These are phyloP conservation scores for Monsonia emarginata DNA, from an alignment of 441 rosid genomes.

Conservation along the genomic window DNA sequence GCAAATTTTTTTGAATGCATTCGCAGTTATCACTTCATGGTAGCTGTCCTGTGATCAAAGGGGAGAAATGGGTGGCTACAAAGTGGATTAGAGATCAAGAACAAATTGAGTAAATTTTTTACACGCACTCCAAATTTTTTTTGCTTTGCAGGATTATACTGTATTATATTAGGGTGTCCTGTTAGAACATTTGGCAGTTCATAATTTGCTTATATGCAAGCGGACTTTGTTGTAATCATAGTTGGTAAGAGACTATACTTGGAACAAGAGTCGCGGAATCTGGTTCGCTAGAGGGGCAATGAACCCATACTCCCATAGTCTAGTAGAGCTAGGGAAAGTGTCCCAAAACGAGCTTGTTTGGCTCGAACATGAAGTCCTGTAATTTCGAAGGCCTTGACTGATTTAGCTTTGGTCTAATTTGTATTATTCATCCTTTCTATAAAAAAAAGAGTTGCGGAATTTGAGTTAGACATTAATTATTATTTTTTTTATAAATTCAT, in stretches of 20 bases:
- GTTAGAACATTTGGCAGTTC: background rate
- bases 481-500: too few species aligned
- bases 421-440: too few species aligned
- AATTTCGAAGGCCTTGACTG: too few species aligned
- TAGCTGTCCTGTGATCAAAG: slow-evolving; percentile 65
- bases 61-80: slow-evolving; percentile 86
- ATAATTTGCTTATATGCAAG: background rate
- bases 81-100: slow-evolving; percentile 81
- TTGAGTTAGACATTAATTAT: too few species aligned
- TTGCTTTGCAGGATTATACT: background rate
- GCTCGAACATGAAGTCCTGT: too few species aligned
- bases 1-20: background rate
- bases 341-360: too few species aligned
- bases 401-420: too few species aligned
- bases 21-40: slow-evolving; percentile 71
- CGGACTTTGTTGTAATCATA: background rate
- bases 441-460: too few species aligned
- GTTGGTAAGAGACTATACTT: background rate
- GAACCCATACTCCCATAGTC: too few species aligned
- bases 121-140: background rate
- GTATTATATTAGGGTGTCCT: background rate
- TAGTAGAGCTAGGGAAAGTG: too few species aligned
- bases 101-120: slow-evolving; percentile 18
- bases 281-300: too few species aligned
- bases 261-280: background rate